These are phyloP conservation scores for Phytophthora pistaciae DNA, from an alignment of 352 stramenopile genomes.

Conservation along the genomic window DNA sequence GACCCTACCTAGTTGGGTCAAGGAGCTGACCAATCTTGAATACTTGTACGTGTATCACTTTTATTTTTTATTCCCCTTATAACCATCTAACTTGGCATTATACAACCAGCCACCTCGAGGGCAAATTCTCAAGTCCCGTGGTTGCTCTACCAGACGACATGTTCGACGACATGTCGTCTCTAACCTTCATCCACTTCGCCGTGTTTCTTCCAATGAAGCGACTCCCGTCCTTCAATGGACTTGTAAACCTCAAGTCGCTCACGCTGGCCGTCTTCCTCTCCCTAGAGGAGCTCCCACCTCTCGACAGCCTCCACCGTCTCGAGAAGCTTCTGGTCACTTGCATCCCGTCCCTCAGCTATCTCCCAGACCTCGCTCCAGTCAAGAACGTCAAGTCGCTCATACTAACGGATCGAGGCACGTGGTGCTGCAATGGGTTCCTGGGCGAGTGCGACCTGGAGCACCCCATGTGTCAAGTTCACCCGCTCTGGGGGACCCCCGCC, in stretches of 20 bases:
- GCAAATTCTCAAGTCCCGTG: not conserved
- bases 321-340: slow-evolving; percentile 21
- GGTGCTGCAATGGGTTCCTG: slow-evolving; percentile 43
- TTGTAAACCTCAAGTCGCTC: not conserved
- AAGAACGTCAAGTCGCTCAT: slow-evolving; percentile 14
- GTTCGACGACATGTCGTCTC: slow-evolving; percentile 2
- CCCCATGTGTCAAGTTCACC: slow-evolving; percentile 19
- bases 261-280: slow-evolving; percentile 10
- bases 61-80: not conserved
- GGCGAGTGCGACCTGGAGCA: slow-evolving; percentile 21
- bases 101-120: not conserved
- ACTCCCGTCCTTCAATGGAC: not conserved
- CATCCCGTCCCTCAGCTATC: not conserved
- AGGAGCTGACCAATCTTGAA: not conserved
- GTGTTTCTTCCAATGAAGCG: not conserved
- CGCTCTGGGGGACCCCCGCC: slow-evolving; percentile 22
- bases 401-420: slow-evolving; percentile 6
- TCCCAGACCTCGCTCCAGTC: slow-evolving; percentile 23
- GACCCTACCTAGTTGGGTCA: not conserved
- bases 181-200: not conserved
- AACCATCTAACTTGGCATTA: not conserved
- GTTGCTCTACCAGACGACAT: not conserved
- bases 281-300: slow-evolving; percentile 11
- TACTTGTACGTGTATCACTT: not conserved
- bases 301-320: slow-evolving; percentile 18